Evolutionary conservation across 2,329 filamentous ascomycete genomes (phyloP).

Genomic region (Aspergillus tamarii): DNA sequence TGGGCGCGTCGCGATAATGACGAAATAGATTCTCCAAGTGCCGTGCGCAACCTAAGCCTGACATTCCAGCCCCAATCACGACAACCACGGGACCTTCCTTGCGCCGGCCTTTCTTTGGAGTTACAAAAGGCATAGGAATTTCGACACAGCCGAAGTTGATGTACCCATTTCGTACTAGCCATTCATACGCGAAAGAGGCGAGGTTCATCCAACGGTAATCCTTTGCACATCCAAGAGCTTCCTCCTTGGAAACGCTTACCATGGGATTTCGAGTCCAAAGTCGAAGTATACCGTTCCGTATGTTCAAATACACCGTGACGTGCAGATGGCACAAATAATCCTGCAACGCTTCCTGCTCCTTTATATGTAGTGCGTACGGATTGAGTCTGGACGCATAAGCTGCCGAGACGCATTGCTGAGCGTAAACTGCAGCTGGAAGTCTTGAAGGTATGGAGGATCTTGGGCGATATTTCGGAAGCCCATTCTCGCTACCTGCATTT

Average conservation of each 20-base stretch:
- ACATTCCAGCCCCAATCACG: slow-evolving; percentile 91
- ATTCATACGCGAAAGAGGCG: slow-evolving; percentile 86
- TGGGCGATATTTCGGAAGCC: slow-evolving; percentile 62
- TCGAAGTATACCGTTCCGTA: slow-evolving; percentile 89
- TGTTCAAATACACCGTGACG: slow-evolving; percentile 93
- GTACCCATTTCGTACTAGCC: slow-evolving; percentile 86
- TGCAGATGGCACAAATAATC: slow-evolving; percentile 83
- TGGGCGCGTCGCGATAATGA: slow-evolving; percentile 73
- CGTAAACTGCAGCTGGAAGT: slow-evolving; percentile 75
- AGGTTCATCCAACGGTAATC: slow-evolving; percentile 87
- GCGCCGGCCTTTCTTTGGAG: slow-evolving; percentile 45
- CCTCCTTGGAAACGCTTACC: slow-evolving; percentile 76
- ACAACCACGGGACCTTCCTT: slow-evolving; percentile 72
- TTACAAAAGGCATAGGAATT: slow-evolving; percentile 55
- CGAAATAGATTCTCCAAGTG: slow-evolving; percentile 85
- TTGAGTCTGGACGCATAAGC: slow-evolving; percentile 88
- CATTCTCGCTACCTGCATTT: slow-evolving; percentile 29
- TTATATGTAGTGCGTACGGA: slow-evolving; percentile 82
- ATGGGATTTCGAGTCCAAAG: slow-evolving; percentile 88
- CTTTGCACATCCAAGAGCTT: slow-evolving; percentile 87
- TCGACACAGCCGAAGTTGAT: slow-evolving; percentile 96
- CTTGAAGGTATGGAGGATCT: slow-evolving; percentile 82
- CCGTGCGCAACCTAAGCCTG: slow-evolving; percentile 86
- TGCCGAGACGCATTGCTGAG: slow-evolving; percentile 85
- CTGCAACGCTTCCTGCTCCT: slow-evolving; percentile 80